phyloP scores from a whole-genome alignment of 2,329 filamentous ascomycete species.

The Talaromyces sp. region DNA sequence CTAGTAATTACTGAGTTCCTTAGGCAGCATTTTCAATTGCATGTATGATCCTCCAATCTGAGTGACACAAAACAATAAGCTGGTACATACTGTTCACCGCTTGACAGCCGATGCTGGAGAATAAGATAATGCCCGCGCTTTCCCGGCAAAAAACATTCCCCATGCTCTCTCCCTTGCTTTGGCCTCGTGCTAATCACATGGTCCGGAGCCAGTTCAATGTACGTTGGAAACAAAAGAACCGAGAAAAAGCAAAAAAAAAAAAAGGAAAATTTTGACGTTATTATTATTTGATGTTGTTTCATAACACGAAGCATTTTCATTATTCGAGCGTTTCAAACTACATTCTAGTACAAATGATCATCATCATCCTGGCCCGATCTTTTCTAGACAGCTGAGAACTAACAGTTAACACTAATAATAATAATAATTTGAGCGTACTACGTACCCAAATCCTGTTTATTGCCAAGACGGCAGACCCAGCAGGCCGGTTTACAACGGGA shows the following conservation, averaged over 20 bases:
- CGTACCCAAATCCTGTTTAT: neutral
- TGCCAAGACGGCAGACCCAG: constrained; percentile 1
- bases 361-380: neutral
- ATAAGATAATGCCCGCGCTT: neutral
- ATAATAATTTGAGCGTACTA: too few relatives aligned
- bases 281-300: neutral
- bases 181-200: neutral
- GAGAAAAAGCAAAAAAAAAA: neutral
- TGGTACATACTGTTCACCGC: neutral
- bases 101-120: neutral
- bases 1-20: neutral
- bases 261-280: neutral
- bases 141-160: neutral
- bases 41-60: neutral
- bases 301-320: neutral
- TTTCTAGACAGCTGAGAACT: neutral
- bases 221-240: neutral
- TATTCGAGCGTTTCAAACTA: neutral
- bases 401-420: neutral
- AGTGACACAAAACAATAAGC: neutral
- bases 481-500: constrained; percentile 1
- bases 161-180: neutral
- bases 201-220: neutral
- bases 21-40: neutral
- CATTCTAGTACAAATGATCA: neutral